Conservation (phyloP, 2,329 filamentous ascomycete species). For the Colletotrichum eleusines region DNA sequence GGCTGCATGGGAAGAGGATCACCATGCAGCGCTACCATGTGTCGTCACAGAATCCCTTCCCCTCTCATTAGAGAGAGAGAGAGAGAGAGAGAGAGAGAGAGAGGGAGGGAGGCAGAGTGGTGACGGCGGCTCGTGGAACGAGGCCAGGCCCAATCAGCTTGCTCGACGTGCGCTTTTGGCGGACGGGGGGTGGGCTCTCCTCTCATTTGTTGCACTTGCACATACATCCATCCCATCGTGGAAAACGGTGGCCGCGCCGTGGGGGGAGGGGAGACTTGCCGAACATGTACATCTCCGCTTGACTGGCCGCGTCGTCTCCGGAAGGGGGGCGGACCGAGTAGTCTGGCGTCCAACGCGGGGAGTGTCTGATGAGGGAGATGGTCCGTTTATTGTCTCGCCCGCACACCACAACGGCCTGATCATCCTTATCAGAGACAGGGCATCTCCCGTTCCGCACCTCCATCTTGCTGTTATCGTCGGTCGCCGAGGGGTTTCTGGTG, state of each 20-base stretch:
- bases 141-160: constrained; percentile 4
- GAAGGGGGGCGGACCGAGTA: neutral
- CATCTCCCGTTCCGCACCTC: constrained; percentile 34
- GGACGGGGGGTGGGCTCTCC: neutral
- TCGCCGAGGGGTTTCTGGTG: neutral
- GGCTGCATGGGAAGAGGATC: constrained; percentile 39
- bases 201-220: neutral
- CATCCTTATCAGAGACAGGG: neutral
- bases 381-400: neutral
- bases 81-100: too few relatives aligned
- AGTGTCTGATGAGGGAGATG: neutral
- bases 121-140: neutral
- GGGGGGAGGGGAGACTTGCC: constrained; percentile 7
- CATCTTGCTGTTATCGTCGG: neutral
- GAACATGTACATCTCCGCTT: constrained; percentile 24
- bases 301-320: neutral
- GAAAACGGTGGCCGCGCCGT: neutral
- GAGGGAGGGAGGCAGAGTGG: neutral
- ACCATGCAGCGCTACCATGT: constrained; percentile 32
- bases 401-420: neutral
- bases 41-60: constrained; percentile 28
- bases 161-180: neutral
- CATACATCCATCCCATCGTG: neutral
- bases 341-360: neutral
- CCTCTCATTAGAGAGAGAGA: neutral